Percentiles rank a stretch among this genome's conserved stretches.
phyloP scores from a whole-genome alignment of 805 yeast species.

The Kuraishia hungarica region DNA sequence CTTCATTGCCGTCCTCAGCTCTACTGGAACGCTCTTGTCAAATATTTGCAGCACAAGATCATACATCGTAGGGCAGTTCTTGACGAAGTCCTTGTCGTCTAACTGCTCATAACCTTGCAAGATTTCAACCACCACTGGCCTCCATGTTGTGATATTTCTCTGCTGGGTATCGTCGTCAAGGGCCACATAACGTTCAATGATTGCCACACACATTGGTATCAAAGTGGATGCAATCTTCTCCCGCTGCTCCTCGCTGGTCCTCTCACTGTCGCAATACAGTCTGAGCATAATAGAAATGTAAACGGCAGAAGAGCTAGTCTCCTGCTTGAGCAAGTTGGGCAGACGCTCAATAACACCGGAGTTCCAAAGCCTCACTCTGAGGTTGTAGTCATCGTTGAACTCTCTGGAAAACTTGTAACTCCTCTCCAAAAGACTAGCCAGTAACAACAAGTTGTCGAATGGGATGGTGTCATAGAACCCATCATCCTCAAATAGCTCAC shows the following conservation, averaged over 20 bases:
- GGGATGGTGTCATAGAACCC: slow-evolving; percentile 65
- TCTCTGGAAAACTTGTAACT: slow-evolving; percentile 79
- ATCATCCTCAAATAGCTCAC: slow-evolving; percentile 70
- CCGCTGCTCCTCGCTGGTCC: slow-evolving; percentile 38
- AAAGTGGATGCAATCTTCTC: slow-evolving; percentile 42
- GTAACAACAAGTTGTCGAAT: slow-evolving; percentile 45
- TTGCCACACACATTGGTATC: slow-evolving; percentile 62
- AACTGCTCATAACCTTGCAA: slow-evolving; percentile 74
- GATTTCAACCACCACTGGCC: slow-evolving; percentile 87
- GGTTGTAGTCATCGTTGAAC: slow-evolving; percentile 82
- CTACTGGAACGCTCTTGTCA: slow-evolving; percentile 52
- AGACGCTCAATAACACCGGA: slow-evolving; percentile 87
- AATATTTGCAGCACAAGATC: slow-evolving; percentile 48
- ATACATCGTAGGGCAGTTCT: slow-evolving; percentile 53
- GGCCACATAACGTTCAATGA: slow-evolving; percentile 59
- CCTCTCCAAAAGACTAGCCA: slow-evolving; percentile 51
- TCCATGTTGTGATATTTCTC: slow-evolving; percentile 77
- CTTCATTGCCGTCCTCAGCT: slow-evolving; percentile 52
- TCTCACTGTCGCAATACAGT: slow-evolving; percentile 60
- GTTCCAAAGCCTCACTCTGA: slow-evolving; percentile 83
- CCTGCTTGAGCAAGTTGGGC: slow-evolving; percentile 89
- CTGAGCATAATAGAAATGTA: slow-evolving; percentile 74
- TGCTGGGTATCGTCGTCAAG: slow-evolving; percentile 74
- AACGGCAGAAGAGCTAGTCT: slow-evolving; percentile 83
- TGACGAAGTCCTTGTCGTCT: slow-evolving; percentile 61